Evolutionary conservation across 2,329 filamentous ascomycete genomes (phyloP), one percentile per base, ranked within the genome.

Genomic region (Colletotrichum plurivorum): DNA sequence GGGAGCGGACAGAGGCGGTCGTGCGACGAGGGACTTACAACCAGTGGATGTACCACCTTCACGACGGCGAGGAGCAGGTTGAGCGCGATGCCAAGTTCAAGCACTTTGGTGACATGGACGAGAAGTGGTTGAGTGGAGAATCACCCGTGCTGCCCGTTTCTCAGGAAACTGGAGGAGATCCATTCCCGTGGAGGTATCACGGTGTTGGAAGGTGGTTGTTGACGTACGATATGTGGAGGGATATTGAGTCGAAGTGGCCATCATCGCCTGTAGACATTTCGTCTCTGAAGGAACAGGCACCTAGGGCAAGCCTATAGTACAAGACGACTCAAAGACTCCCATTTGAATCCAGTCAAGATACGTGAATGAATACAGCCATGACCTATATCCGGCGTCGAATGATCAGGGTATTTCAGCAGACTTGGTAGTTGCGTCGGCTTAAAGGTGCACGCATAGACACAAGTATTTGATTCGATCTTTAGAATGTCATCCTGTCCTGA

Each of bases 1-100:
- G 88, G 27, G 79, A 84, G 53, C 82, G 90, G 4, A 92, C 90
- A 0, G 86, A 90, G 53, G 85, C 82, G 71, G 84, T 92, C 0
- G 89, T 92, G 0, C 79, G 85, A 12, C 78, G 89, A 2, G 89
- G 89, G 0, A 90, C 88, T n/a, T 76, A 84, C 13, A 88, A 92
- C 71, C 89, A 91, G 73, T 84, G 86, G 73, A 80, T 91, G 1
- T 91, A 90, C 61, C 89, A 91, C 71, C 77, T 91, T 2, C 83
- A 85, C 5, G 89, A 92, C 70, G 89, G 89, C 0, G 76, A 79
- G 0, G 86, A 88, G 68, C 89, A 90, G 75, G 72, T 81, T 60
- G 83, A 87, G 57, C 80, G 89, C 1, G 89, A 91, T 20, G 65
- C 39, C 36, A 75, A 70, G 51, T 77, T 82, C 49, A 74, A 73